Conservation (phyloP, 257 asterid genomes). For the Apocynum venetum region DNA sequence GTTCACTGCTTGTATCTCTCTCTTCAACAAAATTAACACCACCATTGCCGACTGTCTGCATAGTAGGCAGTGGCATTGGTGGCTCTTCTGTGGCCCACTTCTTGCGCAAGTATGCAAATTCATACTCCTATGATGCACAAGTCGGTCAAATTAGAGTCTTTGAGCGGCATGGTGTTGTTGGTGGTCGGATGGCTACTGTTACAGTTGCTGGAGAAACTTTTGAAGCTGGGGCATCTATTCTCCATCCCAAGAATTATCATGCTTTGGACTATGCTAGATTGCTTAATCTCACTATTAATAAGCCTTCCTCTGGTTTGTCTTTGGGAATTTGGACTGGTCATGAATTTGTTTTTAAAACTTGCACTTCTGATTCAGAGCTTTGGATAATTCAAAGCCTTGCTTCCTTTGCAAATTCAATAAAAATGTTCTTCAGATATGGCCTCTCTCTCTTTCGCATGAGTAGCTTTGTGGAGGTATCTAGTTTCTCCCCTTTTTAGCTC, state of each 20-base stretch:
- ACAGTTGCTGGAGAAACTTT: constrained; percentile 70
- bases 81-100: constrained; percentile 96
- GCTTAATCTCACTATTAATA: constrained; percentile 41
- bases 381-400: constrained; percentile 48
- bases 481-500: neutral
- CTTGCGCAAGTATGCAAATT: constrained; percentile 68
- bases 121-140: constrained; percentile 23
- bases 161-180: constrained; percentile 64
- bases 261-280: constrained; percentile 48
- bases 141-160: constrained; percentile 49
- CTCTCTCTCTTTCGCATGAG: constrained; percentile 69
- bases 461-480: constrained; percentile 60
- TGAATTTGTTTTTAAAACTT: constrained; percentile 62
- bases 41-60: constrained; percentile 50
- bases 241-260: constrained; percentile 89
- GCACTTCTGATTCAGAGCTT: constrained; percentile 39
- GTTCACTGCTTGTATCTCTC: constrained; percentile 1
- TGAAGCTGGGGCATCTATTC: constrained; percentile 93
- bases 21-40: constrained; percentile 6
- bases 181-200: constrained; percentile 95
- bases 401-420: constrained; percentile 54
- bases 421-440: constrained; percentile 61
- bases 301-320: constrained; percentile 35
- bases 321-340: constrained; percentile 85
- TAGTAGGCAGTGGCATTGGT: constrained; percentile 94